Conservation (phyloP, 129 eudicot genomes). For the Scalesia atractyloides region DNA sequence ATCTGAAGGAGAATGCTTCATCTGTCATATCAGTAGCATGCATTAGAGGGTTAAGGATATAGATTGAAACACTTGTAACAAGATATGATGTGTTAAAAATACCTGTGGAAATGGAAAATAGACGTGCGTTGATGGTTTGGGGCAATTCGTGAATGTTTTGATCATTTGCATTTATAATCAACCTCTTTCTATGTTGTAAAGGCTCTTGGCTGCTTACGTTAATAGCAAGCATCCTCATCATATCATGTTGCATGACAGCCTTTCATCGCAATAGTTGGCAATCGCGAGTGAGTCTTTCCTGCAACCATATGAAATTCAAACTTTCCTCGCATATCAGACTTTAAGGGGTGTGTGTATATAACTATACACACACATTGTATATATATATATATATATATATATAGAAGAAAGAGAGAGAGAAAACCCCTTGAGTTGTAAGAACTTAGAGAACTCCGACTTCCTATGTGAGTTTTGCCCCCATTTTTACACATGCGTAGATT, state of each 20-base stretch:
- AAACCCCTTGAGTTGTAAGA: no score
- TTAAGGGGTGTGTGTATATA: no score
- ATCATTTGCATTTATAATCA: constrained; percentile 38
- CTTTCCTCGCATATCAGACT: no score
- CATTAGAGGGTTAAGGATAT: neutral
- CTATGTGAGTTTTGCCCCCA: no score
- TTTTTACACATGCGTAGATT: no score
- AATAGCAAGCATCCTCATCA: constrained; percentile 41
- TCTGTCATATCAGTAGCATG: constrained; percentile 21
- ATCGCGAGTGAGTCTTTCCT: constrained; percentile 35
- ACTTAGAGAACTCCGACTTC: no score
- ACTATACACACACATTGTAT: no score
- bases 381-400: no score
- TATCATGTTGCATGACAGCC: constrained; percentile 46
- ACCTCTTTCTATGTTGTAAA: constrained; percentile 35
- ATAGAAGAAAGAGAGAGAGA: no score
- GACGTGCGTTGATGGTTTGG: constrained; percentile 23
- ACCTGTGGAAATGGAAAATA: constrained; percentile 48
- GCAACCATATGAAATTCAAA: constrained; percentile 2
- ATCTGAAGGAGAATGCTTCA: constrained; percentile 38
- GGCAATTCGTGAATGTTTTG: constrained; percentile 29
- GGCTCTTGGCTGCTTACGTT: constrained; percentile 29
- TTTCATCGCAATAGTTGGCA: constrained; percentile 37
- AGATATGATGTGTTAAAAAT: neutral
- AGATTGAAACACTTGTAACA: neutral